phyloP scores from a whole-genome alignment of 179 eudicot species.

The Sideroxylon spinosum region DNA sequence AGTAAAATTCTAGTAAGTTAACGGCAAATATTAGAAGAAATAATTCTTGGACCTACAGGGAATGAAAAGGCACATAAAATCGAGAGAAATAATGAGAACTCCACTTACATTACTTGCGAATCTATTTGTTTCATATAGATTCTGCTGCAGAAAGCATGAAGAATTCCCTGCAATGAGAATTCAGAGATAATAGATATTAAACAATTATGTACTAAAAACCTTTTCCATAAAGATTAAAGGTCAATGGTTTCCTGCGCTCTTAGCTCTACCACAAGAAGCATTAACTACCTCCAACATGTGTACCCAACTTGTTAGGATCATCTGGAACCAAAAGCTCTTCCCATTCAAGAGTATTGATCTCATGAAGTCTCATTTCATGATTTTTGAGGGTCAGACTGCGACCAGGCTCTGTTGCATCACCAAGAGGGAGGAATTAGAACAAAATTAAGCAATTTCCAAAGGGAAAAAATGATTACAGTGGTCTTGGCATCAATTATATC shows the following conservation, averaged over 20 bases:
- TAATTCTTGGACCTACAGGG: not conserved
- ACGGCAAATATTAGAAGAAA: not conserved
- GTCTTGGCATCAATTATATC: not conserved
- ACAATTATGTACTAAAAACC: not conserved
- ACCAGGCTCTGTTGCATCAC: conserved; percentile 38
- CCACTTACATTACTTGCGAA: conserved; percentile 52
- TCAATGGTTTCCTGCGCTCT: not conserved
- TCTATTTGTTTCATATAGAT: conserved; percentile 33
- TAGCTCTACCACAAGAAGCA: not conserved
- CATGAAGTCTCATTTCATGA: conserved; percentile 74
- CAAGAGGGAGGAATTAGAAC: conserved; percentile 11
- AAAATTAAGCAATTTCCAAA: not conserved
- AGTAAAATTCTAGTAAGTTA: too few relatives aligned
- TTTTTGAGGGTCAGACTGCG: conserved; percentile 35
- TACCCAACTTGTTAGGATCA: conserved; percentile 40
- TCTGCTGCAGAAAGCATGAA: conserved; percentile 36
- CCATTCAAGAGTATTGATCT: conserved; percentile 92
- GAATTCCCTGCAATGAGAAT: conserved; percentile 32
- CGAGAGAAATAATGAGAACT: too few relatives aligned
- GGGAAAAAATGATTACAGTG: not conserved
- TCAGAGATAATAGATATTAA: conserved; percentile 2
- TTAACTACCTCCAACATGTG: conserved; percentile 45
- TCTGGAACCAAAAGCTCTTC: conserved; percentile 81
- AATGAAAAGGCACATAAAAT: not conserved
- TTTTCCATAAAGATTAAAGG: not conserved